A percentile compares a stretch with the other conserved stretches of the same genome.
phyloP scores from a whole-genome alignment of 208 protist species.

The Acanthamoeba castellanii region DNA sequence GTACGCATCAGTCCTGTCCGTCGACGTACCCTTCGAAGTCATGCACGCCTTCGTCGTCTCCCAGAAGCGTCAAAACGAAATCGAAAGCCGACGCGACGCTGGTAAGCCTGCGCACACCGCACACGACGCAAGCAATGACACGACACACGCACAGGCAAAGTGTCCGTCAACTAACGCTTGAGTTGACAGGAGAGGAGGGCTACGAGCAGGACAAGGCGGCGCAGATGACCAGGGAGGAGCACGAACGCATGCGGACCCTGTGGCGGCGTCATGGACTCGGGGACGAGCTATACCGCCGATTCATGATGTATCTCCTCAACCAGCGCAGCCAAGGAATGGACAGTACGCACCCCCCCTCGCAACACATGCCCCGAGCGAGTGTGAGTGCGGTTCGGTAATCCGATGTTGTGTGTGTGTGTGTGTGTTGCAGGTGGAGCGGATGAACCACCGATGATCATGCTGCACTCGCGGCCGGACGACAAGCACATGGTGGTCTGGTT shows the following conservation, averaged over 20 bases:
- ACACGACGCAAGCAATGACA: no score
- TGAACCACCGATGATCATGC: conserved; percentile 19
- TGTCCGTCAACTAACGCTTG: no score
- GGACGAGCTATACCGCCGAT: conserved; percentile 8
- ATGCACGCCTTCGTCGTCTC: not conserved
- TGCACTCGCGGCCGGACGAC: conserved; percentile 20
- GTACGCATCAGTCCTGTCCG: not conserved
- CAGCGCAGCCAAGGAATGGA: conserved; percentile 37
- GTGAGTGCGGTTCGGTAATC: not conserved
- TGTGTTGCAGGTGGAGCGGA: not conserved
- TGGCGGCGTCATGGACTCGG: not conserved
- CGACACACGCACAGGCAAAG: no score
- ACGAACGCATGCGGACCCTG: not conserved
- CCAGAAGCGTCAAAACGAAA: not conserved
- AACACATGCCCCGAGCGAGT: not conserved
- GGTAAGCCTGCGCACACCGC: not conserved
- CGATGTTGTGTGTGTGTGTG: no score
- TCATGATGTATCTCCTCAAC: conserved; percentile 31
- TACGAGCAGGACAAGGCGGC: conserved; percentile 9
- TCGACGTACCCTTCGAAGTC: not conserved
- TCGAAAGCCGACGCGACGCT: not conserved
- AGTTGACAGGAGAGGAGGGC: conserved; percentile 12
- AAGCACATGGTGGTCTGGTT: conserved; percentile 23
- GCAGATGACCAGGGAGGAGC: conserved; percentile 15
- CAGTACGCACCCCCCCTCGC: not conserved